Base-by-base conservation (phyloP, 352 stramenopile genomes). In the Globisporangium acanthophoron region DNA sequence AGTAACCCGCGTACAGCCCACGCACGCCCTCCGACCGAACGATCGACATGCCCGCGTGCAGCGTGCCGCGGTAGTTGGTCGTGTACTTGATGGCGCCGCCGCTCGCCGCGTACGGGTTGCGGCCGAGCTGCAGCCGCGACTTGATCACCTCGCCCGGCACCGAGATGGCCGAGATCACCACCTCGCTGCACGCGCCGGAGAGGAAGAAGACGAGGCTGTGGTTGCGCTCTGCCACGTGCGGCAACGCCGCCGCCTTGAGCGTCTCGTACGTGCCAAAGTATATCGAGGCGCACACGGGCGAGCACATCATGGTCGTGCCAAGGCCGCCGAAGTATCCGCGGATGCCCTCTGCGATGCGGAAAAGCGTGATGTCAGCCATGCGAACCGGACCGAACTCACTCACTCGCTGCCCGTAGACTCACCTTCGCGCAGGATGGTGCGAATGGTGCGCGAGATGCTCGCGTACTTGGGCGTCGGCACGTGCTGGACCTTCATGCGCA, bases 71-170 rank as follows among this genome's bases (percentile, higher is more conserved):
- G 65, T 92, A 94, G 65, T 94, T 94, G 27, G 71, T 64, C 56
- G 76, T 90, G 62, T 86, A 80, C 54, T 78, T 75, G 56, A 90
- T 64, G 0, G 74, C 71, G 45, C 85, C 85, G 20, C 82, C 80
- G 56, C 76, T 89, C 18, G 85, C 82, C 31, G 76, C 75, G 40
- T 73, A 54, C 39, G 85, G 85, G 69, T 92, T 94, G 48, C 69
- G 70, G 7, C 85, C 82, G 3, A 94, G 71, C 43, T 92, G 82
- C 56, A 94, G 60, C 1, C 78, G 69, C 27, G 73, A 83, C 67
- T 94, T 94, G 61, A 94, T 87, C 46, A 94, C 80, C 58, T 94
- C 85, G 6, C 71, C 74, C n/a, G 82, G 82, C 31, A 92, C 80
- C 43, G 76, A 88, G 47, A 91, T 67, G 7, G 73, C 62, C 50